Conservation (phyloP, 441 rosid genomes). For the Raphanus hybrid region DNA sequence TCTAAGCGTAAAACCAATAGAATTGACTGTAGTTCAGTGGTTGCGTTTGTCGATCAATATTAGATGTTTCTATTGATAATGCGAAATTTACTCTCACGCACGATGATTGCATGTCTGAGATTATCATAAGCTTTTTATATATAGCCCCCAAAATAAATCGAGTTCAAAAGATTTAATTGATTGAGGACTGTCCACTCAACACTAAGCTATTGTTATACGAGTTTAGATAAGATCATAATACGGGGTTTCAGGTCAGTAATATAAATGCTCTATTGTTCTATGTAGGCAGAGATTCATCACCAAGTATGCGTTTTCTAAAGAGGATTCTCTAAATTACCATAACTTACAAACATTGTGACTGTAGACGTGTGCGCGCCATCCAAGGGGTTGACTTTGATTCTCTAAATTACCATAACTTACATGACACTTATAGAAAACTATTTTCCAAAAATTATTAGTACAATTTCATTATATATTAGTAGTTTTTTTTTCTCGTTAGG, state of each 20-base stretch:
- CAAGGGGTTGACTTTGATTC: constrained; percentile 31
- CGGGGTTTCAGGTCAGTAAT: not conserved
- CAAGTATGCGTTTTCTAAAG: constrained; percentile 11
- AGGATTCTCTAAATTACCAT: constrained; percentile 1
- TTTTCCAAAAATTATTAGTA: not conserved
- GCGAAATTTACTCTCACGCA: not conserved
- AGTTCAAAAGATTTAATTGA: not conserved
- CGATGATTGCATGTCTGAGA: not conserved
- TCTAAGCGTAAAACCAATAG: not conserved
- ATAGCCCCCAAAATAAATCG: not conserved
- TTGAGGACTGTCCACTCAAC: constrained; percentile 19
- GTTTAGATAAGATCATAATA: not conserved
- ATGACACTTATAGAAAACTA: not conserved
- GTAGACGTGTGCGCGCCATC: constrained; percentile 37
- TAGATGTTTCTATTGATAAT: not conserved
- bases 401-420: not conserved
- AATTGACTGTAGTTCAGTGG: not conserved
- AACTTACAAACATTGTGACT: not conserved
- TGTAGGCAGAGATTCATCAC: constrained; percentile 2
- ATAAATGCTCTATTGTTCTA: not conserved
- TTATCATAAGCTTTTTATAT: not conserved
- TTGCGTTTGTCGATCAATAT: not conserved
- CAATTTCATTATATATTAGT: not conserved
- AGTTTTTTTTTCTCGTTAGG: not conserved
- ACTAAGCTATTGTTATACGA: not conserved